These are phyloP conservation scores for Solanum pennellii DNA, from an alignment of 257 asterid species.

Conservation along the genomic window DNA sequence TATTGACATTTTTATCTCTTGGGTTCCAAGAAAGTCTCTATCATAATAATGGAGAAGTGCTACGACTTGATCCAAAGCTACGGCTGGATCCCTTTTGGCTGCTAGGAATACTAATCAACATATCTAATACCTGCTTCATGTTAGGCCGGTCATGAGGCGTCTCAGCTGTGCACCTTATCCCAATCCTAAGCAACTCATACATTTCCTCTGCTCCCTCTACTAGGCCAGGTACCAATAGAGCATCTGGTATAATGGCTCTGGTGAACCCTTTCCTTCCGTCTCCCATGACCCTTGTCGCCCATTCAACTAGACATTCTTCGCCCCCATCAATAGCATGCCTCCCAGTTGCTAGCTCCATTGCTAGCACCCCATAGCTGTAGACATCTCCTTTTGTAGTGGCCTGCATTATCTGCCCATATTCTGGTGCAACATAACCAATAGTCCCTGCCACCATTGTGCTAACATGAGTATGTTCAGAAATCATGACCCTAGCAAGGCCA, in stretches of 20 bases:
- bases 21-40: background rate
- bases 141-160: conserved; percentile 67
- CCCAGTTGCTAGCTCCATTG: conserved; percentile 92
- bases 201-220: conserved; percentile 65
- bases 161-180: conserved; percentile 74
- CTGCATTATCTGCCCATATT: conserved; percentile 84
- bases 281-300: conserved; percentile 81
- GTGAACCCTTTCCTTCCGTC: conserved; percentile 33
- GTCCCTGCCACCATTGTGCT: conserved; percentile 98
- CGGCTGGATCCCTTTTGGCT: conserved; percentile 14
- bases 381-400: conserved; percentile 96
- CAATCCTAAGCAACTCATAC: conserved; percentile 60
- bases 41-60: conserved; percentile 12
- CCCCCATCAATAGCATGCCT: conserved; percentile 86
- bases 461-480: conserved; percentile 63
- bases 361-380: conserved; percentile 81
- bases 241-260: conserved; percentile 33
- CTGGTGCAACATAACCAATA: conserved; percentile 93
- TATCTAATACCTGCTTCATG: conserved; percentile 78
- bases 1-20: background rate
- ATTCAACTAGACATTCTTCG: conserved; percentile 82
- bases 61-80: conserved; percentile 13
- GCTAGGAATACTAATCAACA: conserved; percentile 54
- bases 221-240: conserved; percentile 49
- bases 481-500: conserved; percentile 78